These are phyloP conservation scores for Artemisia annua DNA, from an alignment of 129 eudicot species.

Conservation along the genomic window DNA sequence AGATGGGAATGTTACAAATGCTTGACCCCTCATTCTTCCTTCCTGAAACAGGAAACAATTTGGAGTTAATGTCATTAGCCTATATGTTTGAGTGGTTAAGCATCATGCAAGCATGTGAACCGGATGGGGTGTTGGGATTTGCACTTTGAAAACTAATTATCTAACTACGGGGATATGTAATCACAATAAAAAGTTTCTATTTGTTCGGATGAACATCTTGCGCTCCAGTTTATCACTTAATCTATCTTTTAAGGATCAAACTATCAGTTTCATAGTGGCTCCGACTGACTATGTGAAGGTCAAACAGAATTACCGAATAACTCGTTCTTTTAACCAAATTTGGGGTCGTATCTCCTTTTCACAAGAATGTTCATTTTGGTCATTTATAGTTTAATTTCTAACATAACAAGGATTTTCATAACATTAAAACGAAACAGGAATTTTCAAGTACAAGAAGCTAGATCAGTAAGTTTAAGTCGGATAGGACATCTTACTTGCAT, in stretches of 20 bases:
- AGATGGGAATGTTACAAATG: constrained; percentile 26
- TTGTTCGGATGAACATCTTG: background rate
- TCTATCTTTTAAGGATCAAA: background rate
- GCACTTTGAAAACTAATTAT: background rate
- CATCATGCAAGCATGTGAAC: too few species aligned
- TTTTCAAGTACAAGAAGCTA: background rate
- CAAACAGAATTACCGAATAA: background rate
- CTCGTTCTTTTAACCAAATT: background rate
- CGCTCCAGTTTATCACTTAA: background rate
- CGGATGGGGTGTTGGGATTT: too few species aligned
- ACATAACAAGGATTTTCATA: background rate
- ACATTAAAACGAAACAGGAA: background rate
- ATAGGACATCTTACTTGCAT: constrained; percentile 65
- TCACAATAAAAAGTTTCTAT: background rate
- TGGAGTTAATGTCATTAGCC: constrained; percentile 4
- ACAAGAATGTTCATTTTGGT: background rate
- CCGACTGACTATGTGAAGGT: too few species aligned
- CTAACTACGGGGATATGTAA: background rate
- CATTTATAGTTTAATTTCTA: background rate
- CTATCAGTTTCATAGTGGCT: background rate
- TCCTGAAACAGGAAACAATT: constrained; percentile 65
- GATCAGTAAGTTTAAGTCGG: constrained; percentile 5
- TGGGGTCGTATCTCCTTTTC: background rate
- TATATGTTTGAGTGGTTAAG: too few species aligned
- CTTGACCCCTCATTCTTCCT: constrained; percentile 99